These are phyloP conservation scores for Neonectria ditissima DNA, from an alignment of 2,329 filamentous ascomycete genomes.

Conservation along the genomic window DNA sequence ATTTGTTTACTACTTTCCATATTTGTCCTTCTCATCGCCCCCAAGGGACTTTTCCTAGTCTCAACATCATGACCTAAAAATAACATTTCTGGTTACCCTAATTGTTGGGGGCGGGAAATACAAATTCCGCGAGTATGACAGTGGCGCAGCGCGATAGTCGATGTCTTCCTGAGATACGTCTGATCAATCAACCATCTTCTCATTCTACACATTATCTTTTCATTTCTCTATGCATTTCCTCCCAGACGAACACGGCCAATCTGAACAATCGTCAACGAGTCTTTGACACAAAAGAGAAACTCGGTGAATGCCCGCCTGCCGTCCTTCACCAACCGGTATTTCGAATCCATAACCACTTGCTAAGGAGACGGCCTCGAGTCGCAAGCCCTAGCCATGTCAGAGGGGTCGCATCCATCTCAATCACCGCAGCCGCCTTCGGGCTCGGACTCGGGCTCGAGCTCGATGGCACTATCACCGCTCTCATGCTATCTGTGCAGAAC, in stretches of 20 bases:
- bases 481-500: slow-evolving; percentile 30
- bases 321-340: not conserved
- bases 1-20: no score
- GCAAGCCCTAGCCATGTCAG: slow-evolving; percentile 25
- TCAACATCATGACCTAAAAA: no score
- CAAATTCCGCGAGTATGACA: not conserved
- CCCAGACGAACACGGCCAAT: not conserved
- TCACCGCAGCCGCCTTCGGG: slow-evolving; percentile 27
- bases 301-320: not conserved
- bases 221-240: not conserved
- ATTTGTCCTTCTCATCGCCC: no score
- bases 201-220: not conserved
- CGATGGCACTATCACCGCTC: slow-evolving; percentile 23
- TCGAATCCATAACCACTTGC: not conserved
- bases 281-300: not conserved
- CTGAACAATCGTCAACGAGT: not conserved
- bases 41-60: no score
- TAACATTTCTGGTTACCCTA: no score
- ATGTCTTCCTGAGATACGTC: not conserved
- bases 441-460: slow-evolving; percentile 20
- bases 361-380: no score
- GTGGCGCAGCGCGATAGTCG: not conserved
- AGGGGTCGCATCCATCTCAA: slow-evolving; percentile 15
- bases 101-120: slow-evolving; percentile 1
- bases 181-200: no score